Conservation (phyloP, 768 basidiomycete genomes). For the Rhodotorula babjevae region DNA sequence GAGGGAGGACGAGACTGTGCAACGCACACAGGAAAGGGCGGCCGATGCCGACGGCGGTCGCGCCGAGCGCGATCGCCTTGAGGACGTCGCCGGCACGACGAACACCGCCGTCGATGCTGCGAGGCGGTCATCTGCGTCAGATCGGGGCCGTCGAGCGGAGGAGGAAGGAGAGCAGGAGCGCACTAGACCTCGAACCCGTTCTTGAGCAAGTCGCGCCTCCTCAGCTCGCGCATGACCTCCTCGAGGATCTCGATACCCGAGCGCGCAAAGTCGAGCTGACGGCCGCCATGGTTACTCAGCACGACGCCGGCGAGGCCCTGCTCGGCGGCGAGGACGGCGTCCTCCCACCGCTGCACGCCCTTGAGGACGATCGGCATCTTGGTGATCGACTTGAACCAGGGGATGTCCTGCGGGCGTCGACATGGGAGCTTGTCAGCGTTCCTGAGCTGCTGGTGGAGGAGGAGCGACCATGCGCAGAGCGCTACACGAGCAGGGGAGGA, state of each 20-base stretch:
- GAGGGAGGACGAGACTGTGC: no score
- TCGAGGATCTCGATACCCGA: constrained; percentile 87
- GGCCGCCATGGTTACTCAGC: constrained; percentile 72
- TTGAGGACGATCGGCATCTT: constrained; percentile 85
- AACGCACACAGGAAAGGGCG: constrained; percentile 72
- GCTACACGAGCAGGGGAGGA: no score
- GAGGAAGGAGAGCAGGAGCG: constrained; percentile 51
- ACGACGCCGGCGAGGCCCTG: constrained; percentile 68
- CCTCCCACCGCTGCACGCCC: constrained; percentile 85
- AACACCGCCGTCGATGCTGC: constrained; percentile 74
- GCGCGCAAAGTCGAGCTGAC: constrained; percentile 61
- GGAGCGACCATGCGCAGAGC: no score
- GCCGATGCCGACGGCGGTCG: constrained; percentile 60
- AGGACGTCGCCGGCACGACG: constrained; percentile 82
- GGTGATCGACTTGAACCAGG: constrained; percentile 70
- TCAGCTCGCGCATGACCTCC: constrained; percentile 71
- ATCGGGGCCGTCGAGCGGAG: background rate
- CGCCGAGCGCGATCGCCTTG: constrained; percentile 81
- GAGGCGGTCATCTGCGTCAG: background rate
- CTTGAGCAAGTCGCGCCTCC: constrained; percentile 59
- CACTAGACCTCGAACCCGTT: constrained; percentile 64
- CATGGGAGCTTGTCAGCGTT: background rate
- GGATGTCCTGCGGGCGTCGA: constrained; percentile 54
- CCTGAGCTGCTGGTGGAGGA: no score
- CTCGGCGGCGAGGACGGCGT: constrained; percentile 80